Conservation (phyloP, 148 eudicot genomes). For the Pouteria glomerata region DNA sequence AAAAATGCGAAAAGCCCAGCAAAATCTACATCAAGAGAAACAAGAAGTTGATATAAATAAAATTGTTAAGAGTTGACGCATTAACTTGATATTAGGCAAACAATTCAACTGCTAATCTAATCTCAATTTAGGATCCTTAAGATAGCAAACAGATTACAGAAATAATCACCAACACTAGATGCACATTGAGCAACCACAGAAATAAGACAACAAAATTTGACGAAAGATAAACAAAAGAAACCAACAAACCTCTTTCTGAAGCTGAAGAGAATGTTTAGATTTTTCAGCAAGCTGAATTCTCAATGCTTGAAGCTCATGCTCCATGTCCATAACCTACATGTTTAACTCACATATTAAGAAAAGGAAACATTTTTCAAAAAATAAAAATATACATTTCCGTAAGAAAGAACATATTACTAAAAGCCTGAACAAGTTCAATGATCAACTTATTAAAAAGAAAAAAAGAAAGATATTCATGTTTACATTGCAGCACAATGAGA, state of each 20-base stretch:
- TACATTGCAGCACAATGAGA: not conserved
- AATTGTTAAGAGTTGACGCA: too few relatives aligned
- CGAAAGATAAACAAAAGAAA: not conserved
- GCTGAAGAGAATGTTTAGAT: slow-evolving; percentile 71
- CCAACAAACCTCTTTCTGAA: slow-evolving; percentile 78
- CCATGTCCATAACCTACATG: slow-evolving; percentile 98
- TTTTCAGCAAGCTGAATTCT: slow-evolving; percentile 86
- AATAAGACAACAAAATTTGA: not conserved
- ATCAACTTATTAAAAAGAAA: not conserved
- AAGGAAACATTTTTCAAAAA: not conserved
- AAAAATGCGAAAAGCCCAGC: too few relatives aligned
- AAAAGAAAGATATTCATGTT: not conserved
- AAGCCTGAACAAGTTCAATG: not conserved
- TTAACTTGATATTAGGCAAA: not conserved
- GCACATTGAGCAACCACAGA: not conserved
- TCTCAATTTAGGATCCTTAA: not conserved
- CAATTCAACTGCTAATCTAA: not conserved
- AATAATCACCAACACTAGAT: not conserved
- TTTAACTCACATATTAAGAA: not conserved
- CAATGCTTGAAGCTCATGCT: slow-evolving; percentile 90
- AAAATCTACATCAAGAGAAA: not conserved
- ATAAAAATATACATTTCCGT: not conserved
- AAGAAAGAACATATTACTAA: not conserved
- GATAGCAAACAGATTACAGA: not conserved
- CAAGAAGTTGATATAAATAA: too few relatives aligned